These are phyloP conservation scores for Hamamelis virginiana DNA, from an alignment of 164 flowering plant species.

Conservation along the genomic window DNA sequence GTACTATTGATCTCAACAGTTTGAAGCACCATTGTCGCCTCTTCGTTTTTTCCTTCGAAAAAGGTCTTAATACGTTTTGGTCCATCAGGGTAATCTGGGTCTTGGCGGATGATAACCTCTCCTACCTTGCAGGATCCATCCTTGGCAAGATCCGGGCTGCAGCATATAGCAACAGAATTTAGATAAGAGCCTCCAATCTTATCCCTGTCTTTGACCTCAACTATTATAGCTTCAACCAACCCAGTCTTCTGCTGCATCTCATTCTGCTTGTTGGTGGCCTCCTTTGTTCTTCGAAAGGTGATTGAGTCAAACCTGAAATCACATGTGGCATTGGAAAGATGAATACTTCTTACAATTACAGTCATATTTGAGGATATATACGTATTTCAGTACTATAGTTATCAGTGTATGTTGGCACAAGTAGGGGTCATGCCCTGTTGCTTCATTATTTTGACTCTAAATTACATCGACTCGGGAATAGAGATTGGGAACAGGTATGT, in stretches of 20 bases:
- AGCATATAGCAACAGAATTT: conserved; percentile 57
- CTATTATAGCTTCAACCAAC: conserved; percentile 74
- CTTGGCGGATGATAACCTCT: conserved; percentile 63
- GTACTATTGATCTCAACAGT: conserved; percentile 59
- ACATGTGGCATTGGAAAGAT: neutral
- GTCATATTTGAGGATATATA: neutral
- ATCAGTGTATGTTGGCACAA: neutral
- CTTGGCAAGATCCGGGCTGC: conserved; percentile 58
- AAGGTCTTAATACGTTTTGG: conserved; percentile 63
- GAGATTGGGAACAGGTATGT: neutral
- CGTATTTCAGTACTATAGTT: neutral
- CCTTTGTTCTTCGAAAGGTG: conserved; percentile 62
- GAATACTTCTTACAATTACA: neutral
- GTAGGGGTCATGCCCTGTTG: neutral
- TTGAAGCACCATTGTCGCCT: conserved; percentile 38
- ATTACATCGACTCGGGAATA: neutral
- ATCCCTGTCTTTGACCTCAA: conserved; percentile 75
- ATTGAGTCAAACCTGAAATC: conserved; percentile 70
- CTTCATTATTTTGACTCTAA: neutral
- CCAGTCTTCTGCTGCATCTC: conserved; percentile 67
- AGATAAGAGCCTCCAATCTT: conserved; percentile 65
- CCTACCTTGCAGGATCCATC: conserved; percentile 58
- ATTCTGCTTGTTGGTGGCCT: conserved; percentile 49
- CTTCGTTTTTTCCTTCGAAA: conserved; percentile 56
- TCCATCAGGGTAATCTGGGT: conserved; percentile 47